Percentiles rank a stretch among this genome's conserved stretches.
Evolutionary conservation across 148 eudicot species (phyloP).

Genomic region (Polygonum aviculare): DNA sequence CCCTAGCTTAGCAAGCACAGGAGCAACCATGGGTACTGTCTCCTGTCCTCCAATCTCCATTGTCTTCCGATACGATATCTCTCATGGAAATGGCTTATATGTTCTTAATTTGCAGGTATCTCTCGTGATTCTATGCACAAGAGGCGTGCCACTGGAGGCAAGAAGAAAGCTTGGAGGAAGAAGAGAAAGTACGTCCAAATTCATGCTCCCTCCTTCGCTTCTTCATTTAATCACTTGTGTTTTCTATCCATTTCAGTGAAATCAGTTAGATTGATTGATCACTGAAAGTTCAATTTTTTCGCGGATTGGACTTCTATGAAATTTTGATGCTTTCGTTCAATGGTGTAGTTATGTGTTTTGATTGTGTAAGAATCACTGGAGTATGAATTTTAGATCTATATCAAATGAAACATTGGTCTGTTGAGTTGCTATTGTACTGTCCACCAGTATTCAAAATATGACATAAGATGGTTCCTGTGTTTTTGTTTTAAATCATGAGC

Average conservation of each 20-base stretch:
- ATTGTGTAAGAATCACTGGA: no score
- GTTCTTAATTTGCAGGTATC: constrained; percentile 26
- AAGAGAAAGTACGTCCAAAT: constrained; percentile 40
- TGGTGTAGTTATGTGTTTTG: neutral
- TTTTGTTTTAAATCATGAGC: no score
- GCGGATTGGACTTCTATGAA: neutral
- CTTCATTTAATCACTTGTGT: neutral
- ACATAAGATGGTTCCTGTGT: no score
- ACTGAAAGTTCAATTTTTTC: neutral
- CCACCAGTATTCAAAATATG: no score
- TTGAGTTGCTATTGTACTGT: no score
- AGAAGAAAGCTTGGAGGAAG: constrained; percentile 73
- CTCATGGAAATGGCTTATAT: neutral
- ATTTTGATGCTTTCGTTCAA: neutral
- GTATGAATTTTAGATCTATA: no score
- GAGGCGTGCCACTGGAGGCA: constrained; percentile 67
- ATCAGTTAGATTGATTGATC: neutral
- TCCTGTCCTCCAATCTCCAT: neutral
- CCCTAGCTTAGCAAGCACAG: neutral
- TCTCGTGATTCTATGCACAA: constrained; percentile 67
- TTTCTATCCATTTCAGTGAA: neutral
- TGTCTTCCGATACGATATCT: neutral
- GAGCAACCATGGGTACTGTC: constrained; percentile 1
- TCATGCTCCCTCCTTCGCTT: neutral
- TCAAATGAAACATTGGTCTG: no score